A percentile compares a stretch with the other conserved stretches of the same genome.
Evolutionary conservation across 2,329 filamentous ascomycete species (phyloP).

Genomic region (Neofusicoccum umdonicola): DNA sequence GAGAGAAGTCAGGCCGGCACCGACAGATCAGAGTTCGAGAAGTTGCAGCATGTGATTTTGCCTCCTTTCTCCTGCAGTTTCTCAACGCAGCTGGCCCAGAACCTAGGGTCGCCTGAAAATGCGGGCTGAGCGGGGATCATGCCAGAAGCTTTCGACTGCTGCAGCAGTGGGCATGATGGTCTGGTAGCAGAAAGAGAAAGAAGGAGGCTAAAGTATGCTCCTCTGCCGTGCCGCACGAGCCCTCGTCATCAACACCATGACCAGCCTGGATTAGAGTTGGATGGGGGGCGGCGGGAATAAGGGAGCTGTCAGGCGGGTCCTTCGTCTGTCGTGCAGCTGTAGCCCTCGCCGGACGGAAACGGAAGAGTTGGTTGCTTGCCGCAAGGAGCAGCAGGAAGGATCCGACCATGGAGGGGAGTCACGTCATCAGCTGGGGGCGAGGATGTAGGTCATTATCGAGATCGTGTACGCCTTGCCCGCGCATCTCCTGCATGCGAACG

Average conservation of each 20-base stretch:
- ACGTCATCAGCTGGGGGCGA: background rate
- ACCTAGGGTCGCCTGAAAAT: background rate
- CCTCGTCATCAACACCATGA: background rate
- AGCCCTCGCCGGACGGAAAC: background rate
- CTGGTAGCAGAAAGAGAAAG: too few species aligned
- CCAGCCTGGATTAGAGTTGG: background rate
- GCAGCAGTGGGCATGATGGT: background rate
- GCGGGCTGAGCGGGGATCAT: background rate
- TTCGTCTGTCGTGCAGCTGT: background rate
- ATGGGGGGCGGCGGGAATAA: background rate
- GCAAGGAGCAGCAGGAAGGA: background rate
- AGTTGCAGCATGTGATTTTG: background rate
- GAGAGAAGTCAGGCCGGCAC: background rate
- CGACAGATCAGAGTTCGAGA: background rate
- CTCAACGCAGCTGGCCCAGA: background rate
- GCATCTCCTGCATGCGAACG: background rate
- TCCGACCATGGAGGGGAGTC: background rate
- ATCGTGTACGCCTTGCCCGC: background rate
- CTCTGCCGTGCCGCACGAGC: background rate
- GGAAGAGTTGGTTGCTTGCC: background rate
- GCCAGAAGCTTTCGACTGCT: background rate
- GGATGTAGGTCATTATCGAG: constrained; percentile 1
- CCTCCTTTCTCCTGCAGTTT: background rate
- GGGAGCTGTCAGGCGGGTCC: too few species aligned
- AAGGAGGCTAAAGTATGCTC: background rate